Percentiles rank a stretch among this genome's conserved stretches.
phyloP scores from a whole-genome alignment of 129 eudicot species.

The Escallonia rubra region DNA sequence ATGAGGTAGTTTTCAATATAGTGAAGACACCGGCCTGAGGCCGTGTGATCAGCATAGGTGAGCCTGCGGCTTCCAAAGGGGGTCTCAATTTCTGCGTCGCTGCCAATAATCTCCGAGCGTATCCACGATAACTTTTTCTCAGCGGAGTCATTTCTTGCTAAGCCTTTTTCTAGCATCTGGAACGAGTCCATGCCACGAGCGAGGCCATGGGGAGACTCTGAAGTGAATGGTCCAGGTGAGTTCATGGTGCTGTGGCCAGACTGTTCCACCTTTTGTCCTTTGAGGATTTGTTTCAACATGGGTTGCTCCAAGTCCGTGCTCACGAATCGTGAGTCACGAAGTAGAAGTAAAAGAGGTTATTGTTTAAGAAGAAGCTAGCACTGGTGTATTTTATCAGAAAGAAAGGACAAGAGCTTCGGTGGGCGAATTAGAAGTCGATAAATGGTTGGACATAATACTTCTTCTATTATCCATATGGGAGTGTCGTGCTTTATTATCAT shows the following conservation, averaged over 20 bases:
- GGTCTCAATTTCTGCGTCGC: conserved; percentile 25
- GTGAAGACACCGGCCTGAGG: conserved; percentile 49
- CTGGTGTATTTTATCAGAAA: too few species aligned
- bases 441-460: too few species aligned
- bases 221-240: background rate
- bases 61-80: conserved; percentile 52
- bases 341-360: too few species aligned
- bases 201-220: background rate
- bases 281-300: background rate
- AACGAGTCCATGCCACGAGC: background rate
- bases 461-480: too few species aligned
- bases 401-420: too few species aligned
- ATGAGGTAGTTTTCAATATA: too few species aligned
- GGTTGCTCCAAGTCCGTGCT: background rate
- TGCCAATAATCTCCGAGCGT: conserved; percentile 44
- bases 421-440: too few species aligned
- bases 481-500: too few species aligned
- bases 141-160: background rate
- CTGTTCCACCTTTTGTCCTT: background rate
- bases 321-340: too few species aligned
- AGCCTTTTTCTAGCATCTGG: background rate
- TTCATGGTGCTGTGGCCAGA: background rate
- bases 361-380: too few species aligned
- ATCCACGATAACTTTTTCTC: conserved; percentile 36
- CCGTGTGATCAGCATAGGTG: conserved; percentile 61